Evolutionary conservation across 2,329 filamentous ascomycete species (phyloP).

Genomic region (Colletotrichum sp.): DNA sequence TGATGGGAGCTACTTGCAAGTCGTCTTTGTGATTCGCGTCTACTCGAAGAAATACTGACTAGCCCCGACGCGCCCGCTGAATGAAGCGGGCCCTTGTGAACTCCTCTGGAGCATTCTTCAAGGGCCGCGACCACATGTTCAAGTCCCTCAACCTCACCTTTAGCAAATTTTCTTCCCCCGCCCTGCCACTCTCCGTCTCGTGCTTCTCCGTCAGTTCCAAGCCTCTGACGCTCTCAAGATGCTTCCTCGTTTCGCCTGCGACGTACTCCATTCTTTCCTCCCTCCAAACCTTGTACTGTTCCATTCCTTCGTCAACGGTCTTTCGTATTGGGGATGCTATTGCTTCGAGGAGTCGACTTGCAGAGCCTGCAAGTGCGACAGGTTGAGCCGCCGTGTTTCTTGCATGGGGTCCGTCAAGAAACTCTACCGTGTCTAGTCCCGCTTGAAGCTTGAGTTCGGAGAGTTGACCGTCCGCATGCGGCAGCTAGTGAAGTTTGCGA

Average conservation of each 20-base stretch:
- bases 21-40: too few relatives aligned
- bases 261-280: slow-evolving; percentile 82
- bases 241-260: slow-evolving; percentile 77
- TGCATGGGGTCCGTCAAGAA: too few relatives aligned
- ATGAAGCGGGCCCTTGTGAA: too few relatives aligned
- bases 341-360: slow-evolving; percentile 64
- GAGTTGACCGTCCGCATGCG: too few relatives aligned
- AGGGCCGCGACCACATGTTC: slow-evolving; percentile 56
- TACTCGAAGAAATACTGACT: too few relatives aligned
- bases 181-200: slow-evolving; percentile 54
- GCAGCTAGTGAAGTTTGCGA: too few relatives aligned
- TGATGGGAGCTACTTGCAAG: too few relatives aligned
- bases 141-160: slow-evolving; percentile 61
- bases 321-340: slow-evolving; percentile 68
- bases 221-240: slow-evolving; percentile 74
- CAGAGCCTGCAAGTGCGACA: slow-evolving; percentile 83
- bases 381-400: slow-evolving; percentile 68
- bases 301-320: slow-evolving; percentile 31
- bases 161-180: slow-evolving; percentile 34
- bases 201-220: slow-evolving; percentile 71
- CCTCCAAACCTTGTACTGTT: slow-evolving; percentile 60
- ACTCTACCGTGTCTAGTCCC: too few relatives aligned
- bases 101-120: slow-evolving; percentile 29
- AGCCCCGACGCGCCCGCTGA: too few relatives aligned
- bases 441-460: too few relatives aligned